Evolutionary conservation across 164 flowering plant genomes (phyloP), one percentile per base, ranked within the genome.

Genomic region (Buxus sempervirens): DNA sequence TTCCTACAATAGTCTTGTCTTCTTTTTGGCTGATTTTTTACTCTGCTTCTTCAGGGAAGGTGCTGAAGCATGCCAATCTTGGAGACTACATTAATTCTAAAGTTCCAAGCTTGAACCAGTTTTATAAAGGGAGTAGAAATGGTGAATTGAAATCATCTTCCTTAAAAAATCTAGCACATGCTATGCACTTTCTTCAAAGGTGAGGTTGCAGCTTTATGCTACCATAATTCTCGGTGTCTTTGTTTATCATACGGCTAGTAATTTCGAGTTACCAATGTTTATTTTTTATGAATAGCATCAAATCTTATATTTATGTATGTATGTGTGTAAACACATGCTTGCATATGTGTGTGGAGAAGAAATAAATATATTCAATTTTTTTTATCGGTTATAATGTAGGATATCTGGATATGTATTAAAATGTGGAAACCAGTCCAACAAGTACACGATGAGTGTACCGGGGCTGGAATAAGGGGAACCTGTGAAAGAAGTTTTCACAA

Each of bases 81-180:
- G 90, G 79, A 58, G 78, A 75, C 45, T 88, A 82, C 77, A 66
- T 94, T 41, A 64, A 56, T 63, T 82, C 88, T 42, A 86, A 85
- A 76, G 90, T 91, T 77, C 96, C 96, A 14, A 89, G 90, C 79
- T 82, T 94, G 79, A 88, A 86, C 49, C 76, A 78, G 36, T 81
- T 90, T 60, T 66, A 70, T 23, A 69, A 65, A 63, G 62, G 66
- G 62, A 80, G 77, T 66, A 73, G 68, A 70, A 94, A 88, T 77
- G 93, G 91, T 66, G 82, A 80, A 68, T 36, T 69, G 15, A 85
- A 79, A 64, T 60, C 71, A 60, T 85, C 90, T n/a, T 76, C 86
- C 4, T 18, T 86, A 54, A 73, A 62, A 70, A 70, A 70, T 71
- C 82, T 94, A 59, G 90, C 87, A 53, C 77, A 81, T 74, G 79